phyloP scores from a whole-genome alignment of 1,284 basidiomycete species.

The Irpex lacteus region DNA sequence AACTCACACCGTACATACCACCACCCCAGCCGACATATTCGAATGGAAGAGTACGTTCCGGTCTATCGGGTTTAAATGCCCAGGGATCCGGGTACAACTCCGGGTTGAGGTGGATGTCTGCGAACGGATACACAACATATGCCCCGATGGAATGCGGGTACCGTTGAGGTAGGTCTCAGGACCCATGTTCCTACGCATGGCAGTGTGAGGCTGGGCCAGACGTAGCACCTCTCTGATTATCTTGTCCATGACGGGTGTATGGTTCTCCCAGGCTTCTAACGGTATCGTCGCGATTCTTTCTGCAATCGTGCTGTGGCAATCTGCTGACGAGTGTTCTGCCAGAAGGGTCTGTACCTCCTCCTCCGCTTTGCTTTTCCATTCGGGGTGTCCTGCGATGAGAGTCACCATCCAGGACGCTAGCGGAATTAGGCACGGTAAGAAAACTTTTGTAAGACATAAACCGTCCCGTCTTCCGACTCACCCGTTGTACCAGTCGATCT shows the following conservation, averaged over 20 bases:
- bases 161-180: constrained; percentile 60
- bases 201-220: constrained; percentile 72
- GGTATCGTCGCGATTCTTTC: constrained; percentile 55
- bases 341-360: constrained; percentile 62
- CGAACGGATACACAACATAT: constrained; percentile 74
- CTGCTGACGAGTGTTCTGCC: constrained; percentile 38
- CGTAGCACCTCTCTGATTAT: constrained; percentile 73
- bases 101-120: constrained; percentile 69
- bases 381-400: constrained; percentile 59
- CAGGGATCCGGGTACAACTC: constrained; percentile 69
- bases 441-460: constrained; percentile 6
- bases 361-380: constrained; percentile 57
- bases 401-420: constrained; percentile 68
- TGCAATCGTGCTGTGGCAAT: constrained; percentile 35
- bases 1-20: constrained; percentile 43
- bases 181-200: constrained; percentile 73
- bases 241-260: constrained; percentile 65
- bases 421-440: constrained; percentile 15
- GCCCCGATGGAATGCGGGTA: constrained; percentile 63
- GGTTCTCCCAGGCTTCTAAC: constrained; percentile 63
- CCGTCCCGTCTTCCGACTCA: constrained; percentile 23
- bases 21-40: constrained; percentile 74
- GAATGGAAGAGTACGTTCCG: constrained; percentile 48
- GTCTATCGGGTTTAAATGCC: constrained; percentile 64
- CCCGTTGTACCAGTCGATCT: constrained; percentile 73